Evolutionary conservation across 2,329 filamentous ascomycete genomes (phyloP).

Genomic region (Ophiostoma quercus): DNA sequence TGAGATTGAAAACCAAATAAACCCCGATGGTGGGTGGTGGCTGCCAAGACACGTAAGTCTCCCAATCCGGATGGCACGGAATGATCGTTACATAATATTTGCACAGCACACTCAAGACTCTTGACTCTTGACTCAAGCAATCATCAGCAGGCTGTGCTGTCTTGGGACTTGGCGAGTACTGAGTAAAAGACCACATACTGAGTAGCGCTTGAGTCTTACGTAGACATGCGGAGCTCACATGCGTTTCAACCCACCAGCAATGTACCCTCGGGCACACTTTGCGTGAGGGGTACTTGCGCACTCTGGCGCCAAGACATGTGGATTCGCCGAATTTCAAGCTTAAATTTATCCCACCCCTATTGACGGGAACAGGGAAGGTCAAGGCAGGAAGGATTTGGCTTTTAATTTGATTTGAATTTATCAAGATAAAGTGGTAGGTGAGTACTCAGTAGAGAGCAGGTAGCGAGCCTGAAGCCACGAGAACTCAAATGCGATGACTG

Average conservation of each 20-base stretch:
- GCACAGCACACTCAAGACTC: no score
- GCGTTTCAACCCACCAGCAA: background rate
- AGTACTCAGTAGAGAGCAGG: background rate
- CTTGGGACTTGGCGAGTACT: background rate
- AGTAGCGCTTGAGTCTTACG: background rate
- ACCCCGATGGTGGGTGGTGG: constrained; percentile 11
- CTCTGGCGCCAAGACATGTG: constrained; percentile 25
- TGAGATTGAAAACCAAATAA: background rate
- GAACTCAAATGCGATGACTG: background rate
- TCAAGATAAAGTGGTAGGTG: background rate
- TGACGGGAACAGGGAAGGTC: constrained; percentile 11
- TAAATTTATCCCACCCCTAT: constrained; percentile 26
- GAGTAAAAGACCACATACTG: background rate
- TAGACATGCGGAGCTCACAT: constrained; percentile 14
- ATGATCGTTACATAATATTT: background rate
- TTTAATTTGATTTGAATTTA: constrained; percentile 3
- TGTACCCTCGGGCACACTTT: background rate
- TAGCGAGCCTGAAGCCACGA: background rate
- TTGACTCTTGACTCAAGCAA: background rate
- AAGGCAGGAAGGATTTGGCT: background rate
- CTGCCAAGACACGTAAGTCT: constrained; percentile 17
- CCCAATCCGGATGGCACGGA: constrained; percentile 21
- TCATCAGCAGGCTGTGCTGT: constrained; percentile 10
- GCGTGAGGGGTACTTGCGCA: background rate
- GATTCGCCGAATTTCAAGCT: constrained; percentile 32